Percentiles rank a stretch among this genome's conserved stretches.
Evolutionary conservation across 768 basidiomycete species (phyloP).

Genomic region (Suillus subluteus): DNA sequence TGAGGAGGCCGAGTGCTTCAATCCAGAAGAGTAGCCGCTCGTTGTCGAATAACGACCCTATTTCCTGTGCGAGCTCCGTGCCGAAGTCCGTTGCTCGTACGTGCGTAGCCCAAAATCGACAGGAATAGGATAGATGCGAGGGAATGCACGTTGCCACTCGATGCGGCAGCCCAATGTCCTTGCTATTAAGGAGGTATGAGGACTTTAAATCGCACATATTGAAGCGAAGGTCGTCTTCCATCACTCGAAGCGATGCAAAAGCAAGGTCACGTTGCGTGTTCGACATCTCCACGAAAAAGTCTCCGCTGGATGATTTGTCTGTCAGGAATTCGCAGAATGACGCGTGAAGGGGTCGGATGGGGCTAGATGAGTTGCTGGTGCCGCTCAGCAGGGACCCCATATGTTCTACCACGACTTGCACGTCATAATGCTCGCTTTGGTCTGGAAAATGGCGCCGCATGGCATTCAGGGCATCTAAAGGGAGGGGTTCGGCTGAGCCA

Average conservation of each 20-base stretch:
- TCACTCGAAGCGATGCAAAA: slow-evolving; percentile 25
- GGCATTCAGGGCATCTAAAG: background rate
- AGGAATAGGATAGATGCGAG: slow-evolving; percentile 15
- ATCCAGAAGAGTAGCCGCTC: slow-evolving; percentile 17
- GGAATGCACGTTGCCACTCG: slow-evolving; percentile 10
- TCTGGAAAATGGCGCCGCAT: slow-evolving; percentile 4
- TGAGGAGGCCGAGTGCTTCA: slow-evolving; percentile 7
- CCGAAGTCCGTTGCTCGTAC: slow-evolving; percentile 5
- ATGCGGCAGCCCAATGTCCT: slow-evolving; percentile 17
- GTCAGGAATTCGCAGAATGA: slow-evolving; percentile 35
- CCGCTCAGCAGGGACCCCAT: slow-evolving; percentile 16
- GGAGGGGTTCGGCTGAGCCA: background rate
- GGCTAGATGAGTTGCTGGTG: background rate
- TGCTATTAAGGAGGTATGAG: slow-evolving; percentile 32
- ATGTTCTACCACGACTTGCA: background rate
- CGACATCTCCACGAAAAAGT: slow-evolving; percentile 18
- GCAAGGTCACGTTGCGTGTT: slow-evolving; percentile 2
- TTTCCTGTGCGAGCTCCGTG: background rate
- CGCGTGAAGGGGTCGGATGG: slow-evolving; percentile 26
- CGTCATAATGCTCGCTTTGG: background rate
- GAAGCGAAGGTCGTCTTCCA: slow-evolving; percentile 36
- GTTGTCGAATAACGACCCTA: slow-evolving; percentile 1
- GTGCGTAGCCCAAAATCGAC: slow-evolving; percentile 19
- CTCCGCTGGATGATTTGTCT: slow-evolving; percentile 16
- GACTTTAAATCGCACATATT: slow-evolving; percentile 38